Evolutionary conservation across 2,329 filamentous ascomycete genomes (phyloP).

Genomic region (Penicillium sp.): DNA sequence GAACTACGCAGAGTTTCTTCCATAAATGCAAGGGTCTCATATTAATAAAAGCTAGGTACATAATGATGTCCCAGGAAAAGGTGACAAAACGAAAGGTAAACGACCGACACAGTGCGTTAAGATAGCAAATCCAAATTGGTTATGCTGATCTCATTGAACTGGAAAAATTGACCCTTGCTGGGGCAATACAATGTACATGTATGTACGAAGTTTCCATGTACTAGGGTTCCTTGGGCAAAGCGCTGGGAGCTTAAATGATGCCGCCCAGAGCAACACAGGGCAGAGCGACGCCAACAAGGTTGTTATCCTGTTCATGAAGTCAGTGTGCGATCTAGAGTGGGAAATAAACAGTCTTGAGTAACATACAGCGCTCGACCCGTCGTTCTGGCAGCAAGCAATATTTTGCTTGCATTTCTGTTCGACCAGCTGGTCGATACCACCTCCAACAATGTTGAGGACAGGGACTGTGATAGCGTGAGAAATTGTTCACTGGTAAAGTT

Average conservation of each 20-base stretch:
- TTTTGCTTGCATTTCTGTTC: constrained; percentile 33
- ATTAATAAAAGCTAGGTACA: constrained; percentile 10
- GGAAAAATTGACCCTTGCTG: constrained; percentile 4
- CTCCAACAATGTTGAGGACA: constrained; percentile 12
- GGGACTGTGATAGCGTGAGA: background rate
- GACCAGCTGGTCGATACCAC: constrained; percentile 22
- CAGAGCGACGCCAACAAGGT: constrained; percentile 30
- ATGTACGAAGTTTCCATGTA: background rate
- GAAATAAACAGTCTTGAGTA: background rate
- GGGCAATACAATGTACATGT: background rate
- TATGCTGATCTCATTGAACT: background rate
- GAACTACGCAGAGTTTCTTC: background rate
- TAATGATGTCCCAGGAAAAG: constrained; percentile 2
- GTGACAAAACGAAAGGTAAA: constrained; percentile 15
- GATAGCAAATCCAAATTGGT: background rate
- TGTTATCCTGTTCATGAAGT: constrained; percentile 20
- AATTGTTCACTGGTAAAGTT: background rate
- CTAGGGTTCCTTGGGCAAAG: background rate
- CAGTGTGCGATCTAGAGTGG: background rate
- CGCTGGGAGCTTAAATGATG: constrained; percentile 25
- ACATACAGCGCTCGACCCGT: constrained; percentile 23
- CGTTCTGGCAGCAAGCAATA: constrained; percentile 34
- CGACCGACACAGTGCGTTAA: constrained; percentile 3
- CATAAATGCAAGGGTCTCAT: background rate
- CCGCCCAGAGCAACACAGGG: constrained; percentile 34